These are phyloP conservation scores for Penicillium polonicum DNA, from an alignment of 2,329 filamentous ascomycete genomes.

Conservation along the genomic window DNA sequence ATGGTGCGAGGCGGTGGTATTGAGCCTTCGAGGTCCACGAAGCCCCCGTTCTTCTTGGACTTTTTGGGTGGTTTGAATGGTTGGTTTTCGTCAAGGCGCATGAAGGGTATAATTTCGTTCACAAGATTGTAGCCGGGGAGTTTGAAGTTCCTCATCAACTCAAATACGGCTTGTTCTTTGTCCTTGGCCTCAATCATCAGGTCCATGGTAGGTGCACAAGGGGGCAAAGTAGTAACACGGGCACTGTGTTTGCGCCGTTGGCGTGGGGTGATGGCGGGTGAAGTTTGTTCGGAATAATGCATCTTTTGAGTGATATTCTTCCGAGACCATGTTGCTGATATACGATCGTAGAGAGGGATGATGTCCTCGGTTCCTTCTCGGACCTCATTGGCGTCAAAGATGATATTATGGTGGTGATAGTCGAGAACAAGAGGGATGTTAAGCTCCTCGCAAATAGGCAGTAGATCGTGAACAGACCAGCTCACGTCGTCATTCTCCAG, in stretches of 20 bases:
- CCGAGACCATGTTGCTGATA: slow-evolving; percentile 76
- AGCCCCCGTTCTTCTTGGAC: slow-evolving; percentile 46
- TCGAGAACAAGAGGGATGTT: slow-evolving; percentile 91
- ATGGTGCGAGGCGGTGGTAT: slow-evolving; percentile 50
- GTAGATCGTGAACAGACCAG: slow-evolving; percentile 87
- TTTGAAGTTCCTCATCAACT: slow-evolving; percentile 84
- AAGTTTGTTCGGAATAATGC: slow-evolving; percentile 86
- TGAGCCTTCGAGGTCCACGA: slow-evolving; percentile 44
- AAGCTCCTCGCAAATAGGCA: slow-evolving; percentile 89
- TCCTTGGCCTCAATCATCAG: slow-evolving; percentile 99
- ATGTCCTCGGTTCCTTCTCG: slow-evolving; percentile 86
- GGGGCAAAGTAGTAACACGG: slow-evolving; percentile 75
- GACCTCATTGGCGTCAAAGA: slow-evolving; percentile 70
- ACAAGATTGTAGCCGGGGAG: slow-evolving; percentile 75
- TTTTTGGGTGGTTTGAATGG: slow-evolving; percentile 51
- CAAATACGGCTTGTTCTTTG: slow-evolving; percentile 94
- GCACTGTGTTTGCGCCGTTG: slow-evolving; percentile 83
- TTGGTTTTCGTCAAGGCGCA: slow-evolving; percentile 72
- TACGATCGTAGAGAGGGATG: slow-evolving; percentile 69
- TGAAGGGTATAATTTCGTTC: slow-evolving; percentile 74
- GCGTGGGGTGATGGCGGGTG: slow-evolving; percentile 71
- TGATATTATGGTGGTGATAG: slow-evolving; percentile 93
- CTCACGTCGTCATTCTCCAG: slow-evolving; percentile 93
- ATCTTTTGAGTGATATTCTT: slow-evolving; percentile 92
- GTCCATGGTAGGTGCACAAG: slow-evolving; percentile 80